phyloP scores from a whole-genome alignment of 441 rosid genomes.

The Melastoma candidum region DNA sequence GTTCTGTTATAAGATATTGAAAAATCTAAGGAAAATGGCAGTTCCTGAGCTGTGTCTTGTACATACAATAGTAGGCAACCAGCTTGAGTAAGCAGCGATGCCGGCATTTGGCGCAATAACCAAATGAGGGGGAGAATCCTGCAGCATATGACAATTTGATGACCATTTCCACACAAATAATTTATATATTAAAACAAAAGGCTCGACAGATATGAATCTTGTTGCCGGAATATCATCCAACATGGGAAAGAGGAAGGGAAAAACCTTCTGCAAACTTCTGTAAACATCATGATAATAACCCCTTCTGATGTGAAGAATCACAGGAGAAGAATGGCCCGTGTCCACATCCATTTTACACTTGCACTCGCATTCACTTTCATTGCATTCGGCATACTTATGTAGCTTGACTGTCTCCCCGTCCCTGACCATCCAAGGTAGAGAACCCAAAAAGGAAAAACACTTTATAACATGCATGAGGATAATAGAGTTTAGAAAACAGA shows the following conservation, averaged over 20 bases:
- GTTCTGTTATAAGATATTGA: not conserved
- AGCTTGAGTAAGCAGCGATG: slow-evolving; percentile 73
- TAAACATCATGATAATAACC: slow-evolving; percentile 75
- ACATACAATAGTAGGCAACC: slow-evolving; percentile 82
- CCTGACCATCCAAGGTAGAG: slow-evolving; percentile 23
- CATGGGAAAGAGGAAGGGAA: not conserved
- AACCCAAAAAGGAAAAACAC: not conserved
- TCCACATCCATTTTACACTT: slow-evolving; percentile 32
- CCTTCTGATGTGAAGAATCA: slow-evolving; percentile 47
- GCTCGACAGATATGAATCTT: not conserved
- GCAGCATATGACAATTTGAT: slow-evolving; percentile 10
- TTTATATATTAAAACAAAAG: not conserved
- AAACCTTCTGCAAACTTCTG: slow-evolving; percentile 49
- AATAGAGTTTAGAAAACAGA: not conserved
- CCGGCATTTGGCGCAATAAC: slow-evolving; percentile 86
- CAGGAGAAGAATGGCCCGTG: slow-evolving; percentile 23
- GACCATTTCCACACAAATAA: slow-evolving; percentile 7
- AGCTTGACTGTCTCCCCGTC: slow-evolving; percentile 53
- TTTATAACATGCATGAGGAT: not conserved
- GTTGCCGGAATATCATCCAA: not conserved
- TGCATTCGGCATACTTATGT: slow-evolving; percentile 37
- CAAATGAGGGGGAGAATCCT: slow-evolving; percentile 41
- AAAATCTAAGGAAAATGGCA: not conserved
- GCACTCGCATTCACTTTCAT: slow-evolving; percentile 34
- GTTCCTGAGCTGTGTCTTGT: not conserved